Base-by-base conservation (phyloP, 331 rosid genomes). In the Phaseolus coccineus region DNA sequence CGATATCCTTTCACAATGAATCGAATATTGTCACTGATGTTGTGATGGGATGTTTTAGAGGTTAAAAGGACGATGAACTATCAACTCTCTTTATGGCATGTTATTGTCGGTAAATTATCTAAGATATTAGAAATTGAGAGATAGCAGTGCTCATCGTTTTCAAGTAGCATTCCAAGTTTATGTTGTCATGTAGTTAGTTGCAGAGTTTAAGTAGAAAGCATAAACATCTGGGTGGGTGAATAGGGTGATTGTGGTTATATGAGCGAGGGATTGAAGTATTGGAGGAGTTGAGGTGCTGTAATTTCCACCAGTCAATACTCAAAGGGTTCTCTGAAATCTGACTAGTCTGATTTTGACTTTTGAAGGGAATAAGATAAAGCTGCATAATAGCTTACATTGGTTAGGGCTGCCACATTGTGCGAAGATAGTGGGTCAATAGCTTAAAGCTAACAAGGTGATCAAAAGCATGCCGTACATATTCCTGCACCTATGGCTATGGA, bases 381-480 rank as follows among this genome's bases (percentile, higher is more conserved):
- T 66, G 80, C 24, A 22, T 33, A 16, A 6, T 5, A 6, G 4
- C 6, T 16, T 63, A 15, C 56, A 47, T 78, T 31, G 25, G 64
- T 71, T 65, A 56, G 27, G 6, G 44, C 40, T 65, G 77, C 42
- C 77, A 57, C 62, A 52, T 72, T 81, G 84, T 78, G 78, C 53
- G 72, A 77, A 78, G 80, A 80, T 77, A 76, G 86, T 89, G 86
- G 89, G 90, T 80, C 85, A 83, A 79, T 80, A 58, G 75, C 64
- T 72, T 55, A 63, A 71, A 64, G 81, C 63, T 56, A 63, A 53
- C 39, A 72, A 72, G 71, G 83, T 62, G 19, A 77, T 73, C 53
- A 56, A 79, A 81, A 84, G 80, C 84, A 9, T 65, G 22, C 81
- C 76, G 82, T 59, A 83, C 52, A 77, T 73, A 73, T 66, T 78